phyloP scores from a whole-genome alignment of 805 yeast species.

The Schizosaccharomyces osmophilus region DNA sequence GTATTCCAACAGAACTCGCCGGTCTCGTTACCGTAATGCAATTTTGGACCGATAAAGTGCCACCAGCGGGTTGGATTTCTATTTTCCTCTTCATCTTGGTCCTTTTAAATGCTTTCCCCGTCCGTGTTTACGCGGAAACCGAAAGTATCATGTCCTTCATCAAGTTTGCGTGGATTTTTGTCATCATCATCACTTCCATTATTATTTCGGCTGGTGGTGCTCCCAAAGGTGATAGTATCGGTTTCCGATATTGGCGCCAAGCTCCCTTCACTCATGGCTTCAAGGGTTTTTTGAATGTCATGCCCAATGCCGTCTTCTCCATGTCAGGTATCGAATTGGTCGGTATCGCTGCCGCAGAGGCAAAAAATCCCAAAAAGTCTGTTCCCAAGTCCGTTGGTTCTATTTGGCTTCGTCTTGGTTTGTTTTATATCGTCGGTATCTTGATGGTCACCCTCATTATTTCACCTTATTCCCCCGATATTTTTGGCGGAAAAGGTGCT shows the following conservation, averaged over 20 bases:
- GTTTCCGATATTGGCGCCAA: conserved; percentile 37
- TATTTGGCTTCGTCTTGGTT: conserved; percentile 55
- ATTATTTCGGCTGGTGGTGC: conserved; percentile 52
- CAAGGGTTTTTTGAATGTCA: conserved; percentile 34
- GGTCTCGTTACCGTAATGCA: conserved; percentile 57
- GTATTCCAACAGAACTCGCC: conserved; percentile 55
- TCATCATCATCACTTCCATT: conserved; percentile 36
- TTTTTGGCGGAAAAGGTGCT: conserved; percentile 24
- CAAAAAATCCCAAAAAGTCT: conserved; percentile 38
- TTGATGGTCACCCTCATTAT: conserved; percentile 27
- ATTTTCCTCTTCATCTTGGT: conserved; percentile 22
- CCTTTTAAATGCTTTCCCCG: conserved; percentile 22
- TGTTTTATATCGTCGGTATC: conserved; percentile 40
- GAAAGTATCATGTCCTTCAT: conserved; percentile 35
- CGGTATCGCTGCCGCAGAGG: conserved; percentile 59
- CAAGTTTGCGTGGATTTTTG: conserved; percentile 40
- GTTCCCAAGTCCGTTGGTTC: conserved; percentile 57
- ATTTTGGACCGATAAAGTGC: conserved; percentile 33
- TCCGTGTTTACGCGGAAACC: conserved; percentile 21
- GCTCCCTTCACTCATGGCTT: conserved; percentile 25
- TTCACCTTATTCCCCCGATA: conserved; percentile 18
- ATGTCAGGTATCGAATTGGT: conserved; percentile 57
- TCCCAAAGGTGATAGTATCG: conserved; percentile 49
- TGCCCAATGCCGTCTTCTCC: conserved; percentile 40
- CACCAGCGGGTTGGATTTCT: conserved; percentile 18